These are phyloP conservation scores for Trichoderma breve DNA, from an alignment of 2,329 filamentous ascomycete genomes.

Conservation along the genomic window DNA sequence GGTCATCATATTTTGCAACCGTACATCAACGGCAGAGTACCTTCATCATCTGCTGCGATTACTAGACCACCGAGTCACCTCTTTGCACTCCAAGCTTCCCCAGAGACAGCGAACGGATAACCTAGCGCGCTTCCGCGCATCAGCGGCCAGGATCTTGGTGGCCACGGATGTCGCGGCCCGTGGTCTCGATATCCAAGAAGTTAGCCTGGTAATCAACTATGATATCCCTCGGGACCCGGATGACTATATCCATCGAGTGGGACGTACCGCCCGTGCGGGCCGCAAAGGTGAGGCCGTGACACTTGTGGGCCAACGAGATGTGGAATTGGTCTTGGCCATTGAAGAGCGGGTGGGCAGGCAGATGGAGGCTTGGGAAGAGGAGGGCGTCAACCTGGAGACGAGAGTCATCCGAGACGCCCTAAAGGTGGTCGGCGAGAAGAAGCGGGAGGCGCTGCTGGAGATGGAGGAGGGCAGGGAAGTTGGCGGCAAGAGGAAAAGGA, in stretches of 20 bases:
- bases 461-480: constrained; percentile 92
- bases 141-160: constrained; percentile 83
- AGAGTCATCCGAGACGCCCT: constrained; percentile 80
- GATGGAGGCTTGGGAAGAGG: constrained; percentile 83
- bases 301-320: constrained; percentile 89
- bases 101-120: constrained; percentile 85
- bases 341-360: constrained; percentile 76
- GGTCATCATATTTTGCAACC: constrained; percentile 92
- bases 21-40: constrained; percentile 82
- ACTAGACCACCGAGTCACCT: constrained; percentile 85
- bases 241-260: constrained; percentile 95
- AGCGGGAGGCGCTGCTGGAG: constrained; percentile 84
- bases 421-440: constrained; percentile 92
- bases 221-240: constrained; percentile 95
- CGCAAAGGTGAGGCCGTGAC: constrained; percentile 79
- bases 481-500: constrained; percentile 72
- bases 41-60: constrained; percentile 84
- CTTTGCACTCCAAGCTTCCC: constrained; percentile 81
- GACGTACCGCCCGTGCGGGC: constrained; percentile 90
- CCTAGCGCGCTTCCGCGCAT: constrained; percentile 84
- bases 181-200: constrained; percentile 92
- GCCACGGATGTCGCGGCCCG: constrained; percentile 93
- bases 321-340: constrained; percentile 85
- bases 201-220: constrained; percentile 88
- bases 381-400: constrained; percentile 91